Conservation (phyloP, 768 basidiomycete species). For the Calocera viscosa region DNA sequence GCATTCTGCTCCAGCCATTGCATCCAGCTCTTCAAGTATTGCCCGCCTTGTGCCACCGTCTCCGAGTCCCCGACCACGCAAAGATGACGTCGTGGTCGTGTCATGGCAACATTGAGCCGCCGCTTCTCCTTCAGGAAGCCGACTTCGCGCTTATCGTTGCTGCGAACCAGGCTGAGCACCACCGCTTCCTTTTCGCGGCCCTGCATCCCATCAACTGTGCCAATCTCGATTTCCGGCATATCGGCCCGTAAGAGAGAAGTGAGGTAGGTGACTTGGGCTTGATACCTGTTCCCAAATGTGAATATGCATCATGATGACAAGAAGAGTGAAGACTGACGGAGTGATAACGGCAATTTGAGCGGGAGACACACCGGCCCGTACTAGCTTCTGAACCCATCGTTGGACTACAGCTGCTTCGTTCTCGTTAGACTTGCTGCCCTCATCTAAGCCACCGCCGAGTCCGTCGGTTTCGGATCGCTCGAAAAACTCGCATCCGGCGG, state of each 20-base stretch:
- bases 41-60: slow-evolving; percentile 72
- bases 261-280: slow-evolving; percentile 83
- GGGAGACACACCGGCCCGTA: slow-evolving; percentile 47
- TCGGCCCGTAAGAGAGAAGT: slow-evolving; percentile 58
- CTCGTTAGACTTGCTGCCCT: slow-evolving; percentile 85
- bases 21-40: slow-evolving; percentile 82
- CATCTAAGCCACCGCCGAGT: slow-evolving; percentile 44
- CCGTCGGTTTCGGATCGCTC: slow-evolving; percentile 55
- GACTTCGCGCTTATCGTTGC: slow-evolving; percentile 82
- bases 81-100: slow-evolving; percentile 79
- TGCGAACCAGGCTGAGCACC: slow-evolving; percentile 82
- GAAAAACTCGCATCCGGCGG: slow-evolving; percentile 85
- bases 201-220: slow-evolving; percentile 94
- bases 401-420: slow-evolving; percentile 84
- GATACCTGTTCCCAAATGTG: slow-evolving; percentile 44
- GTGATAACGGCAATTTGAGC: slow-evolving; percentile 78
- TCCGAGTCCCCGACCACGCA: slow-evolving; percentile 90
- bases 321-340: slow-evolving; percentile 41
- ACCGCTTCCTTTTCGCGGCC: slow-evolving; percentile 92
- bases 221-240: slow-evolving; percentile 61
- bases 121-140: slow-evolving; percentile 91
- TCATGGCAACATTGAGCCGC: slow-evolving; percentile 89
- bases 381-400: slow-evolving; percentile 69
- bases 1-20: slow-evolving; percentile 80
- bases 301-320: neutral